Conservation (phyloP, 192 early-diverging fungal species). For the Helicostylum pulchrum region DNA sequence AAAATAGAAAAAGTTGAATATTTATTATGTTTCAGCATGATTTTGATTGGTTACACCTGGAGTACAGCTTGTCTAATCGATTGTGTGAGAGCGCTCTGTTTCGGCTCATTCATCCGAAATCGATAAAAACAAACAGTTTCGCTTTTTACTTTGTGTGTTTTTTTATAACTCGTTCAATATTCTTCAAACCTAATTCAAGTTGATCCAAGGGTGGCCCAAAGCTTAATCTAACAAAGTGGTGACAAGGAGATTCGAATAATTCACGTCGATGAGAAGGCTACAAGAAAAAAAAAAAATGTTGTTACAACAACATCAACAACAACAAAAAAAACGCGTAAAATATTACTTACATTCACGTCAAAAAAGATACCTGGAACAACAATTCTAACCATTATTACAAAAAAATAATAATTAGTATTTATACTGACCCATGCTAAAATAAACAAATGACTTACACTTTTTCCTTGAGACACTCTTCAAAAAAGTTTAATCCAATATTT, state of each 20-base stretch:
- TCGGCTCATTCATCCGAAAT: too few relatives aligned
- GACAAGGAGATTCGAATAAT: slow-evolving; percentile 50
- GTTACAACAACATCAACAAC: background rate
- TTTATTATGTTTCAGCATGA: too few relatives aligned
- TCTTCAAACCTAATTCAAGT: slow-evolving; percentile 43
- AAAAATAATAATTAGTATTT: background rate
- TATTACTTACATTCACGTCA: slow-evolving; percentile 50
- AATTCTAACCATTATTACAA: slow-evolving; percentile 8
- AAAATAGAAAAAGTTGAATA: background rate
- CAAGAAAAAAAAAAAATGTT: background rate
- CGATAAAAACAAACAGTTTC: too few relatives aligned
- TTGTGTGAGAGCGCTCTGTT: too few relatives aligned
- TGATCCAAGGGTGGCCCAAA: slow-evolving; percentile 55
- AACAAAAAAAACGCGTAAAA: background rate
- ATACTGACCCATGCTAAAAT: background rate
- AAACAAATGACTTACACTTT: slow-evolving; percentile 44
- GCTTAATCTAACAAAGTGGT: slow-evolving; percentile 53
- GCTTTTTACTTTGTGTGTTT: background rate
- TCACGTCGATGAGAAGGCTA: slow-evolving; percentile 51
- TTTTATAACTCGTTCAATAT: slow-evolving; percentile 37
- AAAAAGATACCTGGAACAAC: slow-evolving; percentile 51
- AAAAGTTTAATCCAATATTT: slow-evolving; percentile 50
- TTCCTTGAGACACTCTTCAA: slow-evolving; percentile 53
- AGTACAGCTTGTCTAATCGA: too few relatives aligned
- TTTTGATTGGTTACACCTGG: too few relatives aligned